A percentile compares a stretch with the other conserved stretches of the same genome.
Conservation (phyloP, 139 green algal genomes). For the Dunaliella primolecta region DNA sequence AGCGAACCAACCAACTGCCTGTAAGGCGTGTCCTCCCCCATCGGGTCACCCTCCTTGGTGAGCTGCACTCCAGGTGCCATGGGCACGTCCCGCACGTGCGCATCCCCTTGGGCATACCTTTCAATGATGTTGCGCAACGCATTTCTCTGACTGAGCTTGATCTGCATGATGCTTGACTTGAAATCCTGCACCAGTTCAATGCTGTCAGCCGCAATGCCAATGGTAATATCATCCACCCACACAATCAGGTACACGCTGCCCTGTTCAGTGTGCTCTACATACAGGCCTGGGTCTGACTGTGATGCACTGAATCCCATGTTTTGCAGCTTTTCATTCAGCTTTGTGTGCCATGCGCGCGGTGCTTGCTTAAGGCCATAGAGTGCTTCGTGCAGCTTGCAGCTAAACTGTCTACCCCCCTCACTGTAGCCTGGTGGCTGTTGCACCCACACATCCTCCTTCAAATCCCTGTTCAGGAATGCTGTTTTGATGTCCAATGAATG, state of each 20-base stretch:
- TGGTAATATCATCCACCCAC: slow-evolving; percentile 7
- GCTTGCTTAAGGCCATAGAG: slow-evolving; percentile 46
- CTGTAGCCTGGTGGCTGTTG: slow-evolving; percentile 22
- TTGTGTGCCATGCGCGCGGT: slow-evolving; percentile 29
- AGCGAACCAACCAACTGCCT: slow-evolving; percentile 26
- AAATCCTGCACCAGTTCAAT: background rate
- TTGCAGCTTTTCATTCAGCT: slow-evolving; percentile 20
- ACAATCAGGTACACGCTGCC: slow-evolving; percentile 9
- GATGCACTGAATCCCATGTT: slow-evolving; percentile 20
- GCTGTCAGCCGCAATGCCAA: background rate
- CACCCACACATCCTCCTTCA: slow-evolving; percentile 42
- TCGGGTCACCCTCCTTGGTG: background rate
- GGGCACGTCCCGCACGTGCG: background rate
- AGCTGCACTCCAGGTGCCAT: background rate
- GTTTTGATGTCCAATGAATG: slow-evolving; percentile 54
- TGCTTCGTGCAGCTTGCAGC: slow-evolving; percentile 21
- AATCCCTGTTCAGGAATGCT: slow-evolving; percentile 53
- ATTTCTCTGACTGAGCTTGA: no score
- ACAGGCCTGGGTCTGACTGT: slow-evolving; percentile 20
- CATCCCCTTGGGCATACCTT: slow-evolving; percentile 18
- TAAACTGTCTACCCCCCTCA: background rate
- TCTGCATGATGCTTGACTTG: slow-evolving; percentile 9
- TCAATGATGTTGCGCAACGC: background rate
- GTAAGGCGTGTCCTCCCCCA: slow-evolving; percentile 17
- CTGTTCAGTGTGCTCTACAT: background rate